phyloP scores from a whole-genome alignment of 2,329 filamentous ascomycete genomes.

The Exophiala bonariae region DNA sequence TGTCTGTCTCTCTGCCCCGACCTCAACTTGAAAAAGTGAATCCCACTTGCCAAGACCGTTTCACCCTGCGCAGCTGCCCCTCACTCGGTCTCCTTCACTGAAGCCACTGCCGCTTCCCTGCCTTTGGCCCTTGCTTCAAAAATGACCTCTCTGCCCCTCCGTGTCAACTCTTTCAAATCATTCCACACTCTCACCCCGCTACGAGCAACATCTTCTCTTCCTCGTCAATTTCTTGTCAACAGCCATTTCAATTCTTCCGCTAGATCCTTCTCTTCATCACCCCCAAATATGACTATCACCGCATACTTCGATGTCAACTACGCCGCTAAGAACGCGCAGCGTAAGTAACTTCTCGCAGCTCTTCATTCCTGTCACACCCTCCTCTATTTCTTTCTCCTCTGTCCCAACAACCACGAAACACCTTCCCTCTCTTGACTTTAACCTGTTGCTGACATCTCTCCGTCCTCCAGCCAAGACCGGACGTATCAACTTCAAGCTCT shows the following conservation, averaged over 20 bases:
- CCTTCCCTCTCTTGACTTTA: constrained; percentile 12
- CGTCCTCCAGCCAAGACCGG: constrained; percentile 63
- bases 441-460: constrained; percentile 13
- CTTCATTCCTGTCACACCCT: no score
- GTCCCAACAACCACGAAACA: no score
- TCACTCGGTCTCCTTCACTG: constrained; percentile 4
- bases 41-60: no score
- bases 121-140: constrained; percentile 3
- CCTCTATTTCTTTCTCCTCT: no score
- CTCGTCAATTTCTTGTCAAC: constrained; percentile 21
- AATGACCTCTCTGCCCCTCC: constrained; percentile 17
- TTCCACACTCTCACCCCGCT: constrained; percentile 36
- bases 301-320: constrained; percentile 74
- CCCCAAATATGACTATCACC: constrained; percentile 73
- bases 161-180: constrained; percentile 19
- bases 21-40: no score
- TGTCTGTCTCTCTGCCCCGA: no score
- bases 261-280: constrained; percentile 39
- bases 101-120: neutral
- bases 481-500: constrained; percentile 88
- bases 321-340: no score
- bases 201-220: constrained; percentile 38
- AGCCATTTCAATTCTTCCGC: constrained; percentile 14
- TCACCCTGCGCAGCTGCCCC: constrained; percentile 2
- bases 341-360: no score